A percentile compares a stretch with the other conserved stretches of the same genome.
phyloP scores from a whole-genome alignment of 2,329 filamentous ascomycete genomes.

The Xylaria sp. region DNA sequence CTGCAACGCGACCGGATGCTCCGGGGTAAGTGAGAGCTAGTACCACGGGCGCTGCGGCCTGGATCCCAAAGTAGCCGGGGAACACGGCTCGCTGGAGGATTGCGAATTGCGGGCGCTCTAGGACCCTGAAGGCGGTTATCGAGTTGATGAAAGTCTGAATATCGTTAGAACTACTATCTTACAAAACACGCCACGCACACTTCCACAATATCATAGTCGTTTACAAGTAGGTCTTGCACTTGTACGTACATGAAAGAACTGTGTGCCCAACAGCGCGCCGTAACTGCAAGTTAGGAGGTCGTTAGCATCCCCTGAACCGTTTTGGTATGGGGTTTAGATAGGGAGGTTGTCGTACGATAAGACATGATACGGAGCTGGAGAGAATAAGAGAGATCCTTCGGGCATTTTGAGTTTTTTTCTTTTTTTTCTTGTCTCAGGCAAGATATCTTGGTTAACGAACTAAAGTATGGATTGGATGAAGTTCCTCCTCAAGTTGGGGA shows the following conservation, averaged over 20 bases:
- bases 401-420: conserved; percentile 52
- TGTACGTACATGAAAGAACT: conserved; percentile 76
- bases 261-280: conserved; percentile 83
- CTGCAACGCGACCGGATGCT: conserved; percentile 9
- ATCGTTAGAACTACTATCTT: neutral
- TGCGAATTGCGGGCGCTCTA: conserved; percentile 81
- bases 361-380: conserved; percentile 76
- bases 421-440: too few relatives aligned
- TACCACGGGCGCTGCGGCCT: conserved; percentile 74
- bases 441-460: neutral
- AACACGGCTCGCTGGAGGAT: conserved; percentile 81
- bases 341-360: conserved; percentile 60
- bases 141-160: conserved; percentile 75
- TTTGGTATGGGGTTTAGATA: conserved; percentile 13
- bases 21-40: conserved; percentile 82
- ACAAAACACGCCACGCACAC: neutral
- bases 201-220: neutral
- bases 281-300: conserved; percentile 61
- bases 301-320: conserved; percentile 28
- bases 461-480: neutral
- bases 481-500: conserved; percentile 25
- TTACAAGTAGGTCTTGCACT: neutral
- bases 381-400: conserved; percentile 58
- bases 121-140: conserved; percentile 75
- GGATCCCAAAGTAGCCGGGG: conserved; percentile 86